Evolutionary conservation across 177 flowering plant species (phyloP), one percentile per base, ranked within the genome.

Genomic region (Telopea speciosissima): DNA sequence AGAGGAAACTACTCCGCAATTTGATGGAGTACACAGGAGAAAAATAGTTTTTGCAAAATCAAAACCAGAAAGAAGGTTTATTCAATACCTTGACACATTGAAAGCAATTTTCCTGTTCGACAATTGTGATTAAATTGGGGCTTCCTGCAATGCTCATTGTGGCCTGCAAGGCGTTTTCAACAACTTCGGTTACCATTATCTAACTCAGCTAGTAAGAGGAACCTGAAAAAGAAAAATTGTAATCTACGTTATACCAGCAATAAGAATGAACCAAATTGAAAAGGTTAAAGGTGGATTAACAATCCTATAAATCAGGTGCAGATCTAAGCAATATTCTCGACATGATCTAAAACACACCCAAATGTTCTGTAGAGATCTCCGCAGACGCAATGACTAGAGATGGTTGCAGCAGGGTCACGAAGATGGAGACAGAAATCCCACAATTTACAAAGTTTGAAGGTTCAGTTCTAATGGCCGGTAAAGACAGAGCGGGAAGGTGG

Each of bases 171-270:
- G 72, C 92, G 89, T 76, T 87, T 83, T 52, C 92, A 87, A 68
- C 92, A 88, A 70, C 92, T 88, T 36, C 92, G 87, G 78, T 88
- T 88, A 23, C 85, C 90, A 68, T 88, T 86, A 78, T 88, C 92
- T 78, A 88, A 88, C 73, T 88, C 90, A 75, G 76, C 80, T 80
- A 88, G 82, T 65, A 80, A 75, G 80, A 87, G 93, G 66, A 89
- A 89, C 82, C 93, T 87, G 83, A 63, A 28, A 28, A 28, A 28
- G 4, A 28, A 52, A 72, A 56, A 66, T 71, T 45, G 69, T 68
- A 28, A 28, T 40, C 7, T 31, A 12, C 1, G 49, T 65, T 21
- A 67, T 65, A 21, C 24, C 3, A 26, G 11, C 25, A 26, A 52
- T 24, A 24, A 56, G 17, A 68, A 56, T 33, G 12, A 68, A 7